Evolutionary conservation across 2,329 filamentous ascomycete genomes (phyloP).

Genomic region (Venturia effusa): DNA sequence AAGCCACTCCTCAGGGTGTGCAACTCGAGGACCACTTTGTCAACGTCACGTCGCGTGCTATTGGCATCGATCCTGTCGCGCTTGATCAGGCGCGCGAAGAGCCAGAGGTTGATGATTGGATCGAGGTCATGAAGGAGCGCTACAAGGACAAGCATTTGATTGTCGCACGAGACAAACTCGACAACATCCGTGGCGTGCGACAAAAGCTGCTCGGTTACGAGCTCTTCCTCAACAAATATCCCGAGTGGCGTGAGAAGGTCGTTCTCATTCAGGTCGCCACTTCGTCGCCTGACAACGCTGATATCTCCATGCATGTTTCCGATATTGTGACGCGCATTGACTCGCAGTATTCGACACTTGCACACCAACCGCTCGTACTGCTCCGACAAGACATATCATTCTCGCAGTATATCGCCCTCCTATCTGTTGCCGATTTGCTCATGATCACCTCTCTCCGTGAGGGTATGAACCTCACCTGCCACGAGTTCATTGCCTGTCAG

Average conservation of each 20-base stretch:
- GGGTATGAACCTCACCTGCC: conserved; percentile 93
- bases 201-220: conserved; percentile 91
- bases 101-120: conserved; percentile 65
- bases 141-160: conserved; percentile 86
- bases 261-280: conserved; percentile 91
- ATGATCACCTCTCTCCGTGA: conserved; percentile 95
- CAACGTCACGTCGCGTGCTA: conserved; percentile 73
- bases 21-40: conserved; percentile 90
- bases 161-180: conserved; percentile 87
- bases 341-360: conserved; percentile 78
- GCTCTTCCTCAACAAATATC: conserved; percentile 86
- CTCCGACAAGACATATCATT: conserved; percentile 92
- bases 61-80: conserved; percentile 79
- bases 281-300: conserved; percentile 76
- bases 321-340: conserved; percentile 95
- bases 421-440: conserved; percentile 80
- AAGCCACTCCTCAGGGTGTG: conserved; percentile 78
- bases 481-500: conserved; percentile 89
- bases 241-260: conserved; percentile 70
- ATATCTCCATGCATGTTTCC: conserved; percentile 77
- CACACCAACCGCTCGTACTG: conserved; percentile 87
- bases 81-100: conserved; percentile 61
- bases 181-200: conserved; percentile 81
- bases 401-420: conserved; percentile 80
- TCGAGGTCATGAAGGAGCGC: conserved; percentile 67